Evolutionary conservation across 2,329 filamentous ascomycete genomes (phyloP).

Genomic region (Xylariaceae sp.): DNA sequence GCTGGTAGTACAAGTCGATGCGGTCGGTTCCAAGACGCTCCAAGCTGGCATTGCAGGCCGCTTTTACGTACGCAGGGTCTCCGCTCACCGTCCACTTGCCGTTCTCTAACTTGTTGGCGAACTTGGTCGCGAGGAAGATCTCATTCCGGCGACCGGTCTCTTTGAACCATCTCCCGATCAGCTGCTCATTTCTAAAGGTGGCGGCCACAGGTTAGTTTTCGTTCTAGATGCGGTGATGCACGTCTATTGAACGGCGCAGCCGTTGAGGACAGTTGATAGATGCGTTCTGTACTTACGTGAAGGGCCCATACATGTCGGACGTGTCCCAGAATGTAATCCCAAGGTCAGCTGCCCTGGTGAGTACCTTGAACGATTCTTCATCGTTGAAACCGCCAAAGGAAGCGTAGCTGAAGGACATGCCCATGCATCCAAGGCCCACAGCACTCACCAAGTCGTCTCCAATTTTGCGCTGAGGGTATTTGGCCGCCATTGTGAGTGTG

Average conservation of each 20-base stretch:
- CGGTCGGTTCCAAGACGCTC: conserved; percentile 54
- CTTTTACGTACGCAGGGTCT: conserved; percentile 36
- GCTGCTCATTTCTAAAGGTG: conserved; percentile 44
- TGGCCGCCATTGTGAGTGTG: conserved; percentile 30
- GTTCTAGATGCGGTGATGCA: too few relatives aligned
- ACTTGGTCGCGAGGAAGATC: conserved; percentile 60
- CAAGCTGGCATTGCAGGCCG: conserved; percentile 45
- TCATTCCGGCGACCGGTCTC: conserved; percentile 51
- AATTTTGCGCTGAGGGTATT: conserved; percentile 48
- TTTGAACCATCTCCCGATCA: conserved; percentile 51
- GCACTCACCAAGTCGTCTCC: conserved; percentile 49
- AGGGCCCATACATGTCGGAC: conserved; percentile 42
- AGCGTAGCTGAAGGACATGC: conserved; percentile 43
- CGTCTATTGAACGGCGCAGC: not conserved
- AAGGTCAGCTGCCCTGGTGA: conserved; percentile 35
- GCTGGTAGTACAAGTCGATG: conserved; percentile 61
- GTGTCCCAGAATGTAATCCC: conserved; percentile 41
- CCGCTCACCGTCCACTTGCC: conserved; percentile 32
- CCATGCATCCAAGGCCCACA: conserved; percentile 57
- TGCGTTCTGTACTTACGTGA: conserved; percentile 38
- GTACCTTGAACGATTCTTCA: conserved; percentile 34
- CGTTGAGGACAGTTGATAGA: not conserved
- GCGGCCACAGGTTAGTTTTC: conserved; percentile 5
- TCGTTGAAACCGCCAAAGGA: conserved; percentile 38
- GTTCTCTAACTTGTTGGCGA: conserved; percentile 46